Evolutionary conservation across 169 alveolate species (phyloP).

Genomic region (Plasmodium vivax): DNA sequence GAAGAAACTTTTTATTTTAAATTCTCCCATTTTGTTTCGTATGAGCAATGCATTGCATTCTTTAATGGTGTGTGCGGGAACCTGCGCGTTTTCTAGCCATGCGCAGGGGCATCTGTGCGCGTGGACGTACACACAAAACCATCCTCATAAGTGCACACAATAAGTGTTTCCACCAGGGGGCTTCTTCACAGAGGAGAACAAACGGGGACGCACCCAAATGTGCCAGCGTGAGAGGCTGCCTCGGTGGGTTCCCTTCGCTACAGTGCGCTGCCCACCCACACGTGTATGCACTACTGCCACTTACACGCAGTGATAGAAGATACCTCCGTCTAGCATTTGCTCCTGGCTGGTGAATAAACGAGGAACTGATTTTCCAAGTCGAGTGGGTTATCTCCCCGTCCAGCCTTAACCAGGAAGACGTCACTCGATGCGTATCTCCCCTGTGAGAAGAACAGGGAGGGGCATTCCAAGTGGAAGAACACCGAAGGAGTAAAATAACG

Average conservation of each 20-base stretch:
- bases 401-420: too few relatives aligned
- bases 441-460: too few relatives aligned
- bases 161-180: neutral
- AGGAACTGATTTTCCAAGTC: neutral
- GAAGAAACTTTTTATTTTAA: neutral
- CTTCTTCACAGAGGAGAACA: neutral
- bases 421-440: too few relatives aligned
- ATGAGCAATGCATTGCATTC: neutral
- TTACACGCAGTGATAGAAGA: neutral
- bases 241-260: neutral
- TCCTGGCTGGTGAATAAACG: neutral
- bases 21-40: neutral
- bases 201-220: neutral
- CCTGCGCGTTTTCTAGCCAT: neutral
- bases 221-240: neutral
- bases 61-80: neutral
- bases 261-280: neutral
- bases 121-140: neutral
- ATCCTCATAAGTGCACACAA: neutral
- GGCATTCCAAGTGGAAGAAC: too few relatives aligned
- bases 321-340: neutral
- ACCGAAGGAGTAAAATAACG: neutral
- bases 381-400: too few relatives aligned
- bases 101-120: constrained; percentile 1
- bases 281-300: neutral